Conservation (phyloP, 352 stramenopile species). For the Pythium dissotocum region DNA sequence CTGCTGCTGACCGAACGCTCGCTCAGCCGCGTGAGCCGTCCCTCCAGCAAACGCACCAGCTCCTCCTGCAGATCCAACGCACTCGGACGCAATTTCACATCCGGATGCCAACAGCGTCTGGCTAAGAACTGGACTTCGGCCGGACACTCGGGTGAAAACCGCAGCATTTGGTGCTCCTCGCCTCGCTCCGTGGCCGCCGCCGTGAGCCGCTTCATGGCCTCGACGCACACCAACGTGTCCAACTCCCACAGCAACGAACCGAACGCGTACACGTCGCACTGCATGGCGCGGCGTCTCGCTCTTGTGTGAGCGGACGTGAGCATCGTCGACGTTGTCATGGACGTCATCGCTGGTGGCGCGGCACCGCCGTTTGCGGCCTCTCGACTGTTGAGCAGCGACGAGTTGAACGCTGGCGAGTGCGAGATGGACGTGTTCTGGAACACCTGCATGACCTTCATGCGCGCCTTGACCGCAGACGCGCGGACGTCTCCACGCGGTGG, state of each 20-base stretch:
- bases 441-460: constrained; percentile 33
- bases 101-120: constrained; percentile 62
- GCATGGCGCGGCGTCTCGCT: constrained; percentile 16
- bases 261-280: constrained; percentile 70
- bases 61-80: constrained; percentile 77
- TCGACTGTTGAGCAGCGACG: constrained; percentile 16
- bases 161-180: constrained; percentile 55
- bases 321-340: constrained; percentile 20
- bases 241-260: constrained; percentile 75
- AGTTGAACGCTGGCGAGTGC: constrained; percentile 29
- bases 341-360: background rate
- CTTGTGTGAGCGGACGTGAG: constrained; percentile 16
- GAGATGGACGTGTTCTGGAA: constrained; percentile 38
- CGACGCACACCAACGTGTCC: constrained; percentile 70
- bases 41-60: constrained; percentile 66
- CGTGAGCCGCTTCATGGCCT: constrained; percentile 51
- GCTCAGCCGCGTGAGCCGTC: constrained; percentile 44
- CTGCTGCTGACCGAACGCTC: constrained; percentile 25
- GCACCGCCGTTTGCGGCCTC: background rate
- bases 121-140: constrained; percentile 53
- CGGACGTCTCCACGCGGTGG: constrained; percentile 27
- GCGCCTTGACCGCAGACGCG: constrained; percentile 46
- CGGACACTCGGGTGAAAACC: constrained; percentile 65
- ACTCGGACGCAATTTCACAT: constrained; percentile 45
- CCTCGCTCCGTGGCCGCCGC: constrained; percentile 16